These are phyloP conservation scores for Phaeotremella skinneri DNA, from an alignment of 768 basidiomycete genomes.

Conservation along the genomic window DNA sequence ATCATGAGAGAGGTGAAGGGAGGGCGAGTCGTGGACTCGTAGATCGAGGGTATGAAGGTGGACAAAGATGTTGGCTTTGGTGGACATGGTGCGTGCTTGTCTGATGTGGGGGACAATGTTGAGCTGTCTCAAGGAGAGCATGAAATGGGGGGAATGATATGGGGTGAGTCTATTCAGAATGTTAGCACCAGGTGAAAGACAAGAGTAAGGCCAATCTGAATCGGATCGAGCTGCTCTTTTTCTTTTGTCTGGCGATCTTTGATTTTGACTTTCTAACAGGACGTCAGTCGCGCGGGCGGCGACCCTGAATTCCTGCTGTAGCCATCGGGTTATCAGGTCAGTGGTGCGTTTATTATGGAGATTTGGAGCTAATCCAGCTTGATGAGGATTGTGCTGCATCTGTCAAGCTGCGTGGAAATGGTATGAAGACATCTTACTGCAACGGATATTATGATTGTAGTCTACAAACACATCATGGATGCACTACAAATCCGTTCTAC, in stretches of 20 bases:
- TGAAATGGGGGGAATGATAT: neutral
- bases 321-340: neutral
- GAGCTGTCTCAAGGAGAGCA: neutral
- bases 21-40: slow-evolving; percentile 43
- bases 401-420: too few species aligned
- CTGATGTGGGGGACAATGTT: neutral
- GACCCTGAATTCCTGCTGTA: neutral
- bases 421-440: too few species aligned
- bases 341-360: too few species aligned
- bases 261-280: neutral
- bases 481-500: too few species aligned
- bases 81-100: slow-evolving; percentile 12
- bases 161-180: too few species aligned
- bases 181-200: too few species aligned
- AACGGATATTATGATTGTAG: too few species aligned
- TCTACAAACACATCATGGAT: too few species aligned
- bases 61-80: slow-evolving; percentile 27
- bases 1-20: slow-evolving; percentile 36
- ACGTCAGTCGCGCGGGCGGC: neutral
- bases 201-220: too few species aligned
- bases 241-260: neutral
- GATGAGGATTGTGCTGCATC: too few species aligned
- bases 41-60: slow-evolving; percentile 48
- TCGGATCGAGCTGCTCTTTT: too few species aligned
- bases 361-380: too few species aligned